Evolutionary conservation across 257 asterid species (phyloP).

Genomic region (Ligustrum vulgare): DNA sequence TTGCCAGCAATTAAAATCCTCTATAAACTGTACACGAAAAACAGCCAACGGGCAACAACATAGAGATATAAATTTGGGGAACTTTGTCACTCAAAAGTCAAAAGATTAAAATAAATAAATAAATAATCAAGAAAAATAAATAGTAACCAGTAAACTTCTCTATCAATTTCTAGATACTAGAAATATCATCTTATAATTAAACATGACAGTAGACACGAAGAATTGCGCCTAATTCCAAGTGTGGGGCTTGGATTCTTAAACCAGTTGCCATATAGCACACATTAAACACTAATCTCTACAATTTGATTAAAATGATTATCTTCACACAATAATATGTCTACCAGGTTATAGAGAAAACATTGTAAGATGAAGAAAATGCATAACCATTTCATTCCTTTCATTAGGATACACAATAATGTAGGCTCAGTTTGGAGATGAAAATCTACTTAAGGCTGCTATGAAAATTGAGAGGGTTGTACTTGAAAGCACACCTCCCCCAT

Average conservation of each 20-base stretch:
- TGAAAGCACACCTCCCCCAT: constrained; percentile 7
- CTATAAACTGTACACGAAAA: neutral
- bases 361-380: neutral
- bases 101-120: neutral
- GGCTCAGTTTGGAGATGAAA: neutral
- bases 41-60: neutral
- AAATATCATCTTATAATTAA: neutral
- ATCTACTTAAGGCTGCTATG: neutral
- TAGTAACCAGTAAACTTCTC: neutral
- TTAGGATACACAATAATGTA: neutral
- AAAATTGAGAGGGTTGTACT: constrained; percentile 4
- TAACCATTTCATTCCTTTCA: neutral
- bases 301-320: no score
- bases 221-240: neutral
- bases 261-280: neutral
- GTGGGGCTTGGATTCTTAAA: neutral
- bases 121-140: neutral
- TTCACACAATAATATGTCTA: no score
- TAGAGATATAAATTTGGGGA: neutral
- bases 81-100: neutral
- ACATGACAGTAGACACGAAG: neutral
- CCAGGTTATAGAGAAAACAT: neutral
- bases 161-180: neutral
- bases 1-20: no score
- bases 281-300: no score